Conservation (phyloP, 169 alveolate genomes). For the Toxoplasma gondii region DNA sequence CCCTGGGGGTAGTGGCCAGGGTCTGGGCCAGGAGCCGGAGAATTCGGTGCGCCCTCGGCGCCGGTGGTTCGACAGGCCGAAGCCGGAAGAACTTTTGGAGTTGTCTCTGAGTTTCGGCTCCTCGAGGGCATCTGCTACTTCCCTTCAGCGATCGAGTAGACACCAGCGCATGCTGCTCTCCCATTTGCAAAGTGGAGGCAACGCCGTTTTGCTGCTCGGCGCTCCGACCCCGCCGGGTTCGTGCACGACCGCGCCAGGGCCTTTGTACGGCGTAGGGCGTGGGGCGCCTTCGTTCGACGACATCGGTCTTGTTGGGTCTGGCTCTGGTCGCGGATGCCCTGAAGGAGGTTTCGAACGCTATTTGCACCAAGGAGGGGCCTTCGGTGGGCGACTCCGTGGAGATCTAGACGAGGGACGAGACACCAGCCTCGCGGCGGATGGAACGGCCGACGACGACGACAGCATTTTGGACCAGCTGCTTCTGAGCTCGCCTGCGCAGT, state of each 20-base stretch:
- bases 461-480: background rate
- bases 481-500: conserved; percentile 17
- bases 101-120: background rate
- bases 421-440: background rate
- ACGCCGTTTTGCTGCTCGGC: background rate
- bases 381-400: background rate
- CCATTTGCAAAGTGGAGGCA: conserved; percentile 2
- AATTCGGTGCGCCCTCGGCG: background rate
- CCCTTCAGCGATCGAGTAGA: background rate
- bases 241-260: background rate
- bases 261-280: background rate
- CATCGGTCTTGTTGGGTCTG: no score
- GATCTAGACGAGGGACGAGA: background rate
- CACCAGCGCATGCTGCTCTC: conserved; percentile 12
- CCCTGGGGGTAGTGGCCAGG: background rate
- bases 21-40: background rate
- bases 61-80: conserved; percentile 15
- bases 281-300: background rate
- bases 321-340: no score
- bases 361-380: no score
- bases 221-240: background rate
- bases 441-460: background rate
- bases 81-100: conserved; percentile 23
- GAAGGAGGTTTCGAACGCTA: no score
- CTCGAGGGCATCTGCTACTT: background rate